Conservation (phyloP, 176 grass and related monocot genomes). For the Musa schizocarpa region DNA sequence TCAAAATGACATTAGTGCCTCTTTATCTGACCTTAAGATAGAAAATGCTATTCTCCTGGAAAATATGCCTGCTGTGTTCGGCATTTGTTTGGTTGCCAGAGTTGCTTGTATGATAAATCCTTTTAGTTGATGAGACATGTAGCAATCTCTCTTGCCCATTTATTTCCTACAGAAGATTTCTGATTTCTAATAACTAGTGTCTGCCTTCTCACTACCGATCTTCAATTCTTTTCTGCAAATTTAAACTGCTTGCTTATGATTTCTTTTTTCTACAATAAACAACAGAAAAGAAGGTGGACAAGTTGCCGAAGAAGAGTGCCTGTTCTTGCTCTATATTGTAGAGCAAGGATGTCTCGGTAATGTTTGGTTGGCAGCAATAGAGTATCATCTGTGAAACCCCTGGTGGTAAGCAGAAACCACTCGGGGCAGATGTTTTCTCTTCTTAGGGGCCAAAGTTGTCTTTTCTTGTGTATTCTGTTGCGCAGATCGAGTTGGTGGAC, state of each 20-base stretch:
- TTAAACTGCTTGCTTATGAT: background rate
- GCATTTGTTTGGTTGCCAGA: background rate
- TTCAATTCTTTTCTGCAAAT: background rate
- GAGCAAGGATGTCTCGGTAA: background rate
- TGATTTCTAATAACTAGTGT: background rate
- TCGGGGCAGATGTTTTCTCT: background rate
- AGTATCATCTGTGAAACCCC: background rate
- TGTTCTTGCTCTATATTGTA: conserved; percentile 57
- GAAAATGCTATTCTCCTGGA: no score
- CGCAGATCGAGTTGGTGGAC: background rate
- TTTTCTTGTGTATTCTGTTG: background rate
- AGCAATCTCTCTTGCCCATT: background rate
- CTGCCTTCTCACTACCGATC: background rate
- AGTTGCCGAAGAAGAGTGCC: conserved; percentile 53
- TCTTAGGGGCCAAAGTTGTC: background rate
- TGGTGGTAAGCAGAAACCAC: background rate
- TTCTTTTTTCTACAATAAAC: background rate
- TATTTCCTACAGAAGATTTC: no score
- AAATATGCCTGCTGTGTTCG: no score
- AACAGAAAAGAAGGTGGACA: conserved; percentile 58
- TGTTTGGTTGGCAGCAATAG: background rate
- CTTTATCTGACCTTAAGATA: no score
- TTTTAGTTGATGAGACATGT: background rate
- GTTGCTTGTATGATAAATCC: background rate
- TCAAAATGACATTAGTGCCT: no score